Percentiles rank a stretch among this genome's conserved stretches.
phyloP scores from a whole-genome alignment of 208 protist genomes.

The Trypanosoma caninum region DNA sequence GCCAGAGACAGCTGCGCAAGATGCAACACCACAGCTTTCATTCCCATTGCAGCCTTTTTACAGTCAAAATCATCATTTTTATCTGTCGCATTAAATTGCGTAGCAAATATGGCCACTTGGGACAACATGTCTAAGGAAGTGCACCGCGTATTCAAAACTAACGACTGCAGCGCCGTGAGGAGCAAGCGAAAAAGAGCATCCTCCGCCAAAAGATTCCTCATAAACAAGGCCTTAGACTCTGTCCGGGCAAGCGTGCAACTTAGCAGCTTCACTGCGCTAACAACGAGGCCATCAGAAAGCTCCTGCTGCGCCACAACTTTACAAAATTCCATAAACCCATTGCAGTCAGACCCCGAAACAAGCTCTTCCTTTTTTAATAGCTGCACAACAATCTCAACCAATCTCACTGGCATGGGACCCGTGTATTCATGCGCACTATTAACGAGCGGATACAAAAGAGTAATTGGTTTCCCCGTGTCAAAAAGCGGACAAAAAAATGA shows the following conservation, averaged over 20 bases:
- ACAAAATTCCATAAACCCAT: constrained; percentile 12
- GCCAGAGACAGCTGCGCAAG: constrained; percentile 30
- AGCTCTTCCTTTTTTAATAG: constrained; percentile 9
- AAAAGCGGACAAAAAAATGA: constrained; percentile 8
- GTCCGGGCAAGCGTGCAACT: constrained; percentile 6
- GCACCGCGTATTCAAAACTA: constrained; percentile 10
- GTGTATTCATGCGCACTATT: background rate
- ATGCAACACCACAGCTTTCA: constrained; percentile 31
- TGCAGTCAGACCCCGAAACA: constrained; percentile 8
- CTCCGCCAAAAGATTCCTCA: background rate
- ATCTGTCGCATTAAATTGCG: background rate
- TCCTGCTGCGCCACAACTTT: background rate
- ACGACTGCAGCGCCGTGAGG: constrained; percentile 2
- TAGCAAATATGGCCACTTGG: constrained; percentile 10
- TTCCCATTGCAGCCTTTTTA: background rate
- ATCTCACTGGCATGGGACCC: background rate
- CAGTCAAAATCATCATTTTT: constrained; percentile 1
- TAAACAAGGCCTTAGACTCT: constrained; percentile 11
- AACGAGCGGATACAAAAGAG: constrained; percentile 10
- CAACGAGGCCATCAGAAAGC: background rate
- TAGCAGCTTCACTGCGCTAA: constrained; percentile 12
- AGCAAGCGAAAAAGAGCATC: constrained; percentile 9
- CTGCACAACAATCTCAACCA: constrained; percentile 7
- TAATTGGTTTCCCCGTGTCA: background rate
- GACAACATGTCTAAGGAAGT: constrained; percentile 13